Evolutionary conservation across 2,329 filamentous ascomycete genomes (phyloP).

Genomic region (Blastomyces silverae): DNA sequence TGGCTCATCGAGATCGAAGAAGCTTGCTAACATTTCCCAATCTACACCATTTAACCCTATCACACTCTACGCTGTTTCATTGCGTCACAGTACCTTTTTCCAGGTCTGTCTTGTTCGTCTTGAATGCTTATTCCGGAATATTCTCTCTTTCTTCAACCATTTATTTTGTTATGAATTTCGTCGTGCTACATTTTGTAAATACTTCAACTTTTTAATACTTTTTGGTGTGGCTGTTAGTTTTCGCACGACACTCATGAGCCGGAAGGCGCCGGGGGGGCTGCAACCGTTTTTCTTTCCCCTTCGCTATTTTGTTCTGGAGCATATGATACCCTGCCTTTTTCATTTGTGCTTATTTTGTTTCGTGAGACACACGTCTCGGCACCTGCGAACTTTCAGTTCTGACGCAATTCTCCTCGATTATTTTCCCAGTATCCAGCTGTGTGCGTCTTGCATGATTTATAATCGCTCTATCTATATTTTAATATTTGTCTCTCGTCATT

Average conservation of each 20-base stretch:
- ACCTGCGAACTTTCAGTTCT: background rate
- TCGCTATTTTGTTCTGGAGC: background rate
- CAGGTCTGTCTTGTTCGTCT: background rate
- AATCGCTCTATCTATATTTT: background rate
- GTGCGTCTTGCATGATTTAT: background rate
- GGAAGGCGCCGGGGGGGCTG: background rate
- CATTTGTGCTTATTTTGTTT: background rate
- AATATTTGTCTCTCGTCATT: background rate
- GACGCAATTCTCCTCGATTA: background rate
- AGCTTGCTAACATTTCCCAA: constrained; percentile 28
- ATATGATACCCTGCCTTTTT: constrained; percentile 10
- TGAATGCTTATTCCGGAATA: background rate
- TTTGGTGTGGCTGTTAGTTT: constrained; percentile 2
- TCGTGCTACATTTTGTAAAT: background rate
- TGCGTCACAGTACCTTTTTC: background rate
- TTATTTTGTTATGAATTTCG: background rate
- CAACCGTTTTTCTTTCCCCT: background rate
- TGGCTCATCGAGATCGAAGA: constrained; percentile 50
- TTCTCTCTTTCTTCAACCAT: background rate
- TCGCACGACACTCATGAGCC: background rate
- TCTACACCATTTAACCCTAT: background rate
- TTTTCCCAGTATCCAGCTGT: background rate
- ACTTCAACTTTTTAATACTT: background rate
- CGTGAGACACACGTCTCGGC: background rate
- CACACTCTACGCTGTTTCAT: background rate